Evolutionary conservation across 306 rosid genomes (phyloP).

Genomic region (Trifolium pratense): DNA sequence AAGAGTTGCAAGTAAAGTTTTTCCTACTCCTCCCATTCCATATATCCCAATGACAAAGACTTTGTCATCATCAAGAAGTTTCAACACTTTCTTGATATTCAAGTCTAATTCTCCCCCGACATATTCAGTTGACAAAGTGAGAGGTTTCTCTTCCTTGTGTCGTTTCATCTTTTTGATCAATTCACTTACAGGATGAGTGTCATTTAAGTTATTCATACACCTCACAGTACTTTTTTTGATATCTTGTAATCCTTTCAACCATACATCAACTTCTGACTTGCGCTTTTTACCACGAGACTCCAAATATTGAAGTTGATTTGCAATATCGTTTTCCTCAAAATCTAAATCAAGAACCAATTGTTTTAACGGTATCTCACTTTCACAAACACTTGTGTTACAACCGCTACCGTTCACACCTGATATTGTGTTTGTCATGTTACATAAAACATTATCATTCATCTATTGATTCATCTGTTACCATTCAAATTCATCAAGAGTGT

Average conservation of each 20-base stretch:
- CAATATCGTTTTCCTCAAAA: not conserved
- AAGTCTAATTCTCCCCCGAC: not conserved
- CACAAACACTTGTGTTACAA: not conserved
- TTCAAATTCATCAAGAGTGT: too few relatives aligned
- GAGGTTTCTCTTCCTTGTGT: not conserved
- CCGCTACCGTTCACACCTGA: not conserved
- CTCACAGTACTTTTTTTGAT: not conserved
- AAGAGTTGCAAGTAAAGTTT: not conserved
- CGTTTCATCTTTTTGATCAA: not conserved
- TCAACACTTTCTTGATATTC: not conserved
- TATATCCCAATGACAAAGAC: conserved; percentile 28
- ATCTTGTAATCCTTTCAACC: not conserved
- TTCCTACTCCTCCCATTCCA: conserved; percentile 2
- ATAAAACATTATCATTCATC: too few relatives aligned
- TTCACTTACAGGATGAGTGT: too few relatives aligned
- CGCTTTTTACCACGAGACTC: not conserved
- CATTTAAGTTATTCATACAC: not conserved
- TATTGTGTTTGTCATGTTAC: not conserved
- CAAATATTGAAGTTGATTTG: not conserved
- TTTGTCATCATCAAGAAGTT: not conserved
- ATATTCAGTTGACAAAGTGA: not conserved
- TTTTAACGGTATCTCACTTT: not conserved
- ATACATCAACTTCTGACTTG: not conserved
- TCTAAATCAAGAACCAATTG: not conserved
- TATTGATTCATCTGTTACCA: too few relatives aligned